A percentile compares a stretch with the other conserved stretches of the same genome.
These are phyloP conservation scores for Metarhizium sp. DNA, from an alignment of 2,329 filamentous ascomycete genomes.

Conservation along the genomic window DNA sequence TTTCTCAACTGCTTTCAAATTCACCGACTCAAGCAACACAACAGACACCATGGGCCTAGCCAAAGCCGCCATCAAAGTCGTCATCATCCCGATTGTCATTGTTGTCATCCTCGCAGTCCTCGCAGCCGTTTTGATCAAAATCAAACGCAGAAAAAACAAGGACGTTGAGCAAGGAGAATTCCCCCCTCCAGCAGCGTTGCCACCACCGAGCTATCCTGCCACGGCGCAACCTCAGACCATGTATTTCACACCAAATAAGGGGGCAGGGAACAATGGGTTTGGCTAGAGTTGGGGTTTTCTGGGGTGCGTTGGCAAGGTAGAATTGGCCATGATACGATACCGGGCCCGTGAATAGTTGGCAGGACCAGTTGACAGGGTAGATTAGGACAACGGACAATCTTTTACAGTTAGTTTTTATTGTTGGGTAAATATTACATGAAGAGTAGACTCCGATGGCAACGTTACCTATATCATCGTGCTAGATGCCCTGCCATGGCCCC, in stretches of 20 bases:
- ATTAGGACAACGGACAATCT: no score
- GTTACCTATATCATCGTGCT: no score
- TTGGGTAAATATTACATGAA: no score
- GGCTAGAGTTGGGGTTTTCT: no score
- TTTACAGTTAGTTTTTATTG: no score
- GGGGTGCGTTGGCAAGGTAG: no score
- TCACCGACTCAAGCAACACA: background rate
- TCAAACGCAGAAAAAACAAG: background rate
- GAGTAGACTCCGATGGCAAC: no score
- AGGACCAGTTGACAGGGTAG: no score
- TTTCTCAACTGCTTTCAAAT: background rate
- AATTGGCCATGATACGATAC: no score
- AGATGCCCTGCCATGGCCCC: no score
- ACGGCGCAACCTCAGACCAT: background rate
- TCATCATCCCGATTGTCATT: background rate
- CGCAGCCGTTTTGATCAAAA: background rate
- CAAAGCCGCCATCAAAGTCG: background rate
- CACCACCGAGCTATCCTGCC: background rate
- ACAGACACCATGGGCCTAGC: background rate
- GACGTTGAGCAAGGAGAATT: background rate
- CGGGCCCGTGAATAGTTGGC: no score
- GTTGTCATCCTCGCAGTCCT: background rate
- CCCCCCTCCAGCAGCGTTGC: background rate
- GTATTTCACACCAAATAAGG: background rate
- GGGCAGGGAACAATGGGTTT: background rate